Conservation (phyloP, 2,329 filamentous ascomycete species). For the Penicillium sp. region DNA sequence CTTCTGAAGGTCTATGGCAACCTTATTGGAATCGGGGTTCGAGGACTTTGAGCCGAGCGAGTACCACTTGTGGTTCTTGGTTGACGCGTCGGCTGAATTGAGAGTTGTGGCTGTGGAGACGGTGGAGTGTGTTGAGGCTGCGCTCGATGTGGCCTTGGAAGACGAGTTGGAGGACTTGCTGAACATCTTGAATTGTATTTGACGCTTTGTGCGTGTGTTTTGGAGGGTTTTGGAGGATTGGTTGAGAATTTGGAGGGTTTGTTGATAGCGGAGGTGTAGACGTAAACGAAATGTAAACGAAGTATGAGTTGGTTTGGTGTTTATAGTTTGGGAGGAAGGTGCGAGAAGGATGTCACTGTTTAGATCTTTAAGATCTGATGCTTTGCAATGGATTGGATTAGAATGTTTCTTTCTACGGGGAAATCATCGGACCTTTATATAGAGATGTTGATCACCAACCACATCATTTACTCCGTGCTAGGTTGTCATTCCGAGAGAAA, state of each 20-base stretch:
- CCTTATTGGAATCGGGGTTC: not conserved
- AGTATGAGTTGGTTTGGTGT: not conserved
- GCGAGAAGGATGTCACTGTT: not conserved
- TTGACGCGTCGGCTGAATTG: conserved; percentile 17
- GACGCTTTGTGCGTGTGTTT: not conserved
- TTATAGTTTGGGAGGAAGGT: not conserved
- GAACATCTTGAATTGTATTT: conserved; percentile 12
- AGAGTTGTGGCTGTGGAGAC: conserved; percentile 29
- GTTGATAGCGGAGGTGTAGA: not conserved
- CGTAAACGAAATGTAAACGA: not conserved
- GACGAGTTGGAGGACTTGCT: conserved; percentile 13
- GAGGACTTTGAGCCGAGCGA: conserved; percentile 15
- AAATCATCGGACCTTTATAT: conserved; percentile 2
- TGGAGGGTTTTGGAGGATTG: not conserved
- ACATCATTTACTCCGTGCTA: not conserved
- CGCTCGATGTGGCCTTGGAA: conserved; percentile 15
- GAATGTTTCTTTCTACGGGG: not conserved
- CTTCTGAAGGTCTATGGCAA: conserved; percentile 1
- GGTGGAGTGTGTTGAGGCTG: conserved; percentile 25
- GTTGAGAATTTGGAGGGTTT: not conserved
- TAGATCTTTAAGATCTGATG: not conserved
- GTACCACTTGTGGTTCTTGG: conserved; percentile 23
- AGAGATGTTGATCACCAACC: not conserved
- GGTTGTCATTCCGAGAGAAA: not conserved
- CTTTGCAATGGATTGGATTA: not conserved